phyloP scores from a whole-genome alignment of 2,329 filamentous ascomycete genomes.

The Canariomyces notabilis region DNA sequence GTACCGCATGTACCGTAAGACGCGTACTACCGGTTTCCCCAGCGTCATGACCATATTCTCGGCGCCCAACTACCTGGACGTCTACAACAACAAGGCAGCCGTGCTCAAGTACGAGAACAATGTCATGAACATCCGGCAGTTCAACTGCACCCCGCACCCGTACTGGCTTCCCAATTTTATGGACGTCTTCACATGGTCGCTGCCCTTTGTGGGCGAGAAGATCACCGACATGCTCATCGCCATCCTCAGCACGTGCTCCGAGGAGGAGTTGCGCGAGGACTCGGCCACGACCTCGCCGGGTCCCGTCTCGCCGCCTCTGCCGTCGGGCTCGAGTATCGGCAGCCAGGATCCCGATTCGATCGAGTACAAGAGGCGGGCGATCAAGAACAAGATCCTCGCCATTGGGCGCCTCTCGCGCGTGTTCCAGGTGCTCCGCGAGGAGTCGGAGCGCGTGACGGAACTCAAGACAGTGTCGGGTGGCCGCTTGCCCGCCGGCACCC shows the following conservation, averaged over 20 bases:
- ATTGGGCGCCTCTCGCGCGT: conserved; percentile 95
- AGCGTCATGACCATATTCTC: conserved; percentile 99
- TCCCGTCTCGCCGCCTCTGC: conserved; percentile 65
- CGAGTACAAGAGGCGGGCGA: conserved; percentile 90
- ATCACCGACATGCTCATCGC: conserved; percentile 99
- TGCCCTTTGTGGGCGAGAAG: conserved; percentile 98
- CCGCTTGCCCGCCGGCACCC: conserved; percentile 84
- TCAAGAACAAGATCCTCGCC: conserved; percentile 99
- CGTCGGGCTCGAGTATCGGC: conserved; percentile 19
- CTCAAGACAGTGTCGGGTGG: conserved; percentile 95
- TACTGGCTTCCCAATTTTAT: conserved; percentile 99
- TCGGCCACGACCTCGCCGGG: conserved; percentile 64
- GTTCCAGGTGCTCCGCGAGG: conserved; percentile 96
- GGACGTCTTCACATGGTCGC: conserved; percentile 99
- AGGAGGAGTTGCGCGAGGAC: conserved; percentile 92
- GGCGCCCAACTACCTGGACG: conserved; percentile 95
- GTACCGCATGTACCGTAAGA: conserved; percentile 99
- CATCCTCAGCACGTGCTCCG: conserved; percentile 97
- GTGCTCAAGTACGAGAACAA: conserved; percentile 99
- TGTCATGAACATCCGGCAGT: conserved; percentile 99
- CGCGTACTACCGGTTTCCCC: conserved; percentile 92
- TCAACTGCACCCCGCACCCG: conserved; percentile 98
- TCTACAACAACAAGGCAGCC: conserved; percentile 99
- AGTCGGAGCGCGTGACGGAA: conserved; percentile 94
- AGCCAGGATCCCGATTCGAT: conserved; percentile 72